These are phyloP conservation scores for Saccharomycopsis phalli DNA, from an alignment of 1,139 yeast genomes.

Conservation along the genomic window DNA sequence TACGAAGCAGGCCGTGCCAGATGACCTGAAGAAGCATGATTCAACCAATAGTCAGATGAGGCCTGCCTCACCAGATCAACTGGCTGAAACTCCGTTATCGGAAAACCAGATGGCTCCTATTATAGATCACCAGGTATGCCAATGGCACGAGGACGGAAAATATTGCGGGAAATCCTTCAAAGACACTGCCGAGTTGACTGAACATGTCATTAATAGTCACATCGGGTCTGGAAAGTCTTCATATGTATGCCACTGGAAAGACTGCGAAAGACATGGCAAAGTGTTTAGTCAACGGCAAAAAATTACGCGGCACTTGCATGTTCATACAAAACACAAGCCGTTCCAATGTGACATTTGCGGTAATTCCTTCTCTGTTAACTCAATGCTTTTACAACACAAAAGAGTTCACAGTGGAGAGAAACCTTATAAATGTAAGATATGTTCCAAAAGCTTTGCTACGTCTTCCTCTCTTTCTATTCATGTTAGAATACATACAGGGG, in stretches of 20 bases:
- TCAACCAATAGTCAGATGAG: too few species aligned
- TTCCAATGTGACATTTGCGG: constrained; percentile 61
- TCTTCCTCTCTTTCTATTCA: constrained; percentile 60
- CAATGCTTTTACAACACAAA: constrained; percentile 54
- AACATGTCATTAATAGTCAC: constrained; percentile 60
- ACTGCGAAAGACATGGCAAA: constrained; percentile 57
- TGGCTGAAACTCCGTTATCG: too few species aligned
- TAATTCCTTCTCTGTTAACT: constrained; percentile 50
- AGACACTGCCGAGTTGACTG: constrained; percentile 52
- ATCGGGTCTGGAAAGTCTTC: constrained; percentile 63
- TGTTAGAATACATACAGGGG: constrained; percentile 63
- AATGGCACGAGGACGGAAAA: constrained; percentile 36
- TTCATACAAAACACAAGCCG: constrained; percentile 81
- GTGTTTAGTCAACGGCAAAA: constrained; percentile 80
- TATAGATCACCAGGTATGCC: constrained; percentile 33
- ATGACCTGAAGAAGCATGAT: too few species aligned
- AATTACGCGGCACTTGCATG: constrained; percentile 73
- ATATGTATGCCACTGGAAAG: constrained; percentile 71
- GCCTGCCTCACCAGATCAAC: too few species aligned
- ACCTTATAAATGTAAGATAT: constrained; percentile 73
- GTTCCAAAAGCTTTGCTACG: constrained; percentile 81
- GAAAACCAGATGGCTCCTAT: too few species aligned
- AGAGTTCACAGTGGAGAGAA: constrained; percentile 90
- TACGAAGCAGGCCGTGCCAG: too few species aligned
- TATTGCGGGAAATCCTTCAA: constrained; percentile 44